A percentile compares a stretch with the other conserved stretches of the same genome.
phyloP scores from a whole-genome alignment of 441 rosid genomes.

The Corymbia citriodora region DNA sequence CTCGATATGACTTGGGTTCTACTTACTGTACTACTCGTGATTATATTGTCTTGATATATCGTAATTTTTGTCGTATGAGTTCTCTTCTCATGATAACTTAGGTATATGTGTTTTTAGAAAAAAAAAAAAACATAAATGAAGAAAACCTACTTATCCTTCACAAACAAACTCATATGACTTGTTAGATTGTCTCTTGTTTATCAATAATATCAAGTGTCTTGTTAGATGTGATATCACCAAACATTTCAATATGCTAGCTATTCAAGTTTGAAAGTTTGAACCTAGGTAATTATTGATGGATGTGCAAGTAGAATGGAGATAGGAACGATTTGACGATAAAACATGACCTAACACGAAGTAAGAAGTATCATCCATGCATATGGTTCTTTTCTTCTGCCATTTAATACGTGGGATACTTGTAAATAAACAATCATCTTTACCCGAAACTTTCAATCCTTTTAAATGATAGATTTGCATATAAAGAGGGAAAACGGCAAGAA shows the following conservation, averaged over 20 bases:
- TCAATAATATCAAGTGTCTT: too few species aligned
- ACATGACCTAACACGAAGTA: rapidly evolving
- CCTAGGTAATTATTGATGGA: too few species aligned
- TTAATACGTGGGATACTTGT: background rate
- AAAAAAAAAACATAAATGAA: too few species aligned
- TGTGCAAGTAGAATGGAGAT: too few species aligned
- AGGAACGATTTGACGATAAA: rapidly evolving
- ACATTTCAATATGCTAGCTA: too few species aligned
- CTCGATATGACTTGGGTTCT: background rate
- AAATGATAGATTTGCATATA: background rate
- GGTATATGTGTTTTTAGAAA: rapidly evolving
- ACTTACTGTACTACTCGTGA: background rate
- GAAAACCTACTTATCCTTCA: rapidly evolving
- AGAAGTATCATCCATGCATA: rapidly evolving
- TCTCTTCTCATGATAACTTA: too few species aligned
- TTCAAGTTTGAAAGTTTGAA: too few species aligned
- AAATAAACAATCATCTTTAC: background rate
- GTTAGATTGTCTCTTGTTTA: too few species aligned
- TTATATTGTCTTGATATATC: background rate
- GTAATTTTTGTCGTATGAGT: rapidly evolving
- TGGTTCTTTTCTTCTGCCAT: background rate
- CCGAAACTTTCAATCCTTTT: rapidly evolving
- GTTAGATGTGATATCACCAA: too few species aligned
- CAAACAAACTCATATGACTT: too few species aligned
- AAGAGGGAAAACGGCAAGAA: too few species aligned